phyloP scores from a whole-genome alignment of 164 flowering plant genomes.

The Magnolia officinalis region DNA sequence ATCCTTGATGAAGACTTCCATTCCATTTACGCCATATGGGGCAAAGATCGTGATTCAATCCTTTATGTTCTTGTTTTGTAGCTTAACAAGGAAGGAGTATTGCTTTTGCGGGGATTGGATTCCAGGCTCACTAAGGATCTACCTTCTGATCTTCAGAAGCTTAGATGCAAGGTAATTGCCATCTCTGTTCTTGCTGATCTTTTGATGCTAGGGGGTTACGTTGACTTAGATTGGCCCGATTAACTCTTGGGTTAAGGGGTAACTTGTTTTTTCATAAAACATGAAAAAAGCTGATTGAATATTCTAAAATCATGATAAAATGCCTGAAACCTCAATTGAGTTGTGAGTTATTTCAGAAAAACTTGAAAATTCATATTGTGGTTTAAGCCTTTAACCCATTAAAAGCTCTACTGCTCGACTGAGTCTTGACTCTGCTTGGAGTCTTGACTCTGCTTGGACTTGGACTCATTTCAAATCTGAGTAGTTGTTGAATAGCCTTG shows the following conservation, averaged over 20 bases:
- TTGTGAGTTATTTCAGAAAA: not conserved
- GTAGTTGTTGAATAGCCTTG: not conserved
- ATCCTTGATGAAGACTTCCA: not conserved
- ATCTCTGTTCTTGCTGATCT: not conserved
- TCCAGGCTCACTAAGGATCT: constrained; percentile 95
- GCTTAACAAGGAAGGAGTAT: constrained; percentile 80
- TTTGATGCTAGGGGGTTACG: not conserved
- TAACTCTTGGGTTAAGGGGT: no score
- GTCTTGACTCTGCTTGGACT: not conserved
- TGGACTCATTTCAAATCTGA: not conserved
- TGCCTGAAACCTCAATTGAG: not conserved
- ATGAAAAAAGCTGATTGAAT: not conserved
- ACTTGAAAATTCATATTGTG: not conserved
- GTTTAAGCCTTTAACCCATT: not conserved
- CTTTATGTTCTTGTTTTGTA: constrained; percentile 29
- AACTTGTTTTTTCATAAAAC: no score
- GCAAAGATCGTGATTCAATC: no score
- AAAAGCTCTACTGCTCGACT: not conserved
- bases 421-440: not conserved
- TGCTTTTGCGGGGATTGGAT: constrained; percentile 84
- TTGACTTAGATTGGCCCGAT: no score
- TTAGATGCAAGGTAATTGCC: constrained; percentile 83
- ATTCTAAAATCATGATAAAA: not conserved
- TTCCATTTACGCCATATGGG: no score
- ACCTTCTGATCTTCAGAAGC: constrained; percentile 93